phyloP scores from a whole-genome alignment of 768 basidiomycete species.

The Psilocybe cubensis region DNA sequence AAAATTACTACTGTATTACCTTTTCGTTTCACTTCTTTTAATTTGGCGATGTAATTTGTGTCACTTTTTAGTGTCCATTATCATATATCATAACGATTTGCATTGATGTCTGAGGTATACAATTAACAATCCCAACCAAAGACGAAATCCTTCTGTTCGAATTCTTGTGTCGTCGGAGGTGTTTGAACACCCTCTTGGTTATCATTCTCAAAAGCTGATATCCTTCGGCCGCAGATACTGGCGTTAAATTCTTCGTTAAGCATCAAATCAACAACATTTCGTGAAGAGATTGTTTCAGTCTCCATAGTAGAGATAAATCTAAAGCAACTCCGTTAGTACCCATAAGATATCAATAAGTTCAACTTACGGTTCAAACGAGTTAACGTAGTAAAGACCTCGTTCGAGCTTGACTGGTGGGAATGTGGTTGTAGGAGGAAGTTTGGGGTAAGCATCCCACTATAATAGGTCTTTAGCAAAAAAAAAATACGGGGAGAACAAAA shows the following conservation, averaged over 20 bases:
- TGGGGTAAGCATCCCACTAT: conserved; percentile 84
- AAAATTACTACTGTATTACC: neutral
- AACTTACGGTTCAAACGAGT: conserved; percentile 87
- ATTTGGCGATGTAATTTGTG: conserved; percentile 16
- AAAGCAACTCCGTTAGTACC: conserved; percentile 6
- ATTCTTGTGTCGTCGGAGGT: neutral
- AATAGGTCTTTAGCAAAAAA: neutral
- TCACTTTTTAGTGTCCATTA: conserved; percentile 17
- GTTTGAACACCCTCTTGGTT: conserved; percentile 5
- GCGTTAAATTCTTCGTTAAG: conserved; percentile 72
- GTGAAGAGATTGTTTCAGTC: conserved; percentile 82
- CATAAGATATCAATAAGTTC: conserved; percentile 3
- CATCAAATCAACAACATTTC: conserved; percentile 83
- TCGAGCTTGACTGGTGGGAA: conserved; percentile 84
- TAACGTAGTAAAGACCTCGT: conserved; percentile 86
- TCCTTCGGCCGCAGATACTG: conserved; percentile 62
- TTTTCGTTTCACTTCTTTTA: conserved; percentile 1
- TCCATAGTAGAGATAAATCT: conserved; percentile 95
- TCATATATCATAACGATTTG: conserved; percentile 11
- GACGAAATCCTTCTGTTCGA: conserved; percentile 47
- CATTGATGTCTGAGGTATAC: conserved; percentile 1
- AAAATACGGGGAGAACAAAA: neutral
- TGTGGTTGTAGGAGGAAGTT: conserved; percentile 61
- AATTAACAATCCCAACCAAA: conserved; percentile 77
- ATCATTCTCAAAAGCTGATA: conserved; percentile 13